Percentiles rank a stretch among this genome's conserved stretches.
Evolutionary conservation across 2,329 filamentous ascomycete genomes (phyloP).

Genomic region (Ascochyta pisi): DNA sequence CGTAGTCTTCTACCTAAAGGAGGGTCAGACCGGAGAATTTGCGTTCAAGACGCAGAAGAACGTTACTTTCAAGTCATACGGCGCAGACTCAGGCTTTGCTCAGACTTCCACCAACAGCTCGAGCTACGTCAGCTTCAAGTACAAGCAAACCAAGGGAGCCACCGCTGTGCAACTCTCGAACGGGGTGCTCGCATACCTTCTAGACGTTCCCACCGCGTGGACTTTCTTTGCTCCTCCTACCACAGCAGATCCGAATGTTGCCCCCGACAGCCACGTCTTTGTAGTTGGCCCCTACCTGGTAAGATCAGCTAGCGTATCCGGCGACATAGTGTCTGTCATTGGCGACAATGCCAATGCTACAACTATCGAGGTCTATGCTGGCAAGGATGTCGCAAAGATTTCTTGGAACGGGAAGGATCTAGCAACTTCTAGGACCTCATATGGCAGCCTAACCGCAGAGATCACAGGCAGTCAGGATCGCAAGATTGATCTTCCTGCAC

Average conservation of each 20-base stretch:
- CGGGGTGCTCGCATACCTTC: slow-evolving; percentile 58
- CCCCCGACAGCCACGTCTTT: slow-evolving; percentile 54
- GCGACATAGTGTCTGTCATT: slow-evolving; percentile 55
- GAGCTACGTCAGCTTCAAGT: slow-evolving; percentile 48
- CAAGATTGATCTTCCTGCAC: slow-evolving; percentile 52
- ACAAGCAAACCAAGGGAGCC: slow-evolving; percentile 56
- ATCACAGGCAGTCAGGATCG: slow-evolving; percentile 51
- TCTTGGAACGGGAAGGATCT: slow-evolving; percentile 58
- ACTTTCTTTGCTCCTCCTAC: slow-evolving; percentile 63
- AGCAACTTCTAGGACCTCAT: slow-evolving; percentile 47
- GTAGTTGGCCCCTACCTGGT: slow-evolving; percentile 40
- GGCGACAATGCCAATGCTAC: slow-evolving; percentile 54
- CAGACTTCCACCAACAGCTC: slow-evolving; percentile 27
- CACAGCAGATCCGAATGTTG: slow-evolving; percentile 54
- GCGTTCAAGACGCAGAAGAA: slow-evolving; percentile 54
- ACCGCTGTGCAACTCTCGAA: slow-evolving; percentile 60
- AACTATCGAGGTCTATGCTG: slow-evolving; percentile 49
- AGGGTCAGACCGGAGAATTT: slow-evolving; percentile 59
- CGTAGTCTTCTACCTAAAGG: slow-evolving; percentile 58
- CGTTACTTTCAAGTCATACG: slow-evolving; percentile 52
- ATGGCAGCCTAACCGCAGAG: slow-evolving; percentile 54
- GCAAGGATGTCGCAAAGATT: slow-evolving; percentile 38
- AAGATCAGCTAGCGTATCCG: slow-evolving; percentile 50
- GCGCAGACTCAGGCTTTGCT: slow-evolving; percentile 47
- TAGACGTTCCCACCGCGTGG: slow-evolving; percentile 62